These are phyloP conservation scores for Rauvolfia tetraphylla DNA, from an alignment of 257 asterid species.

Conservation along the genomic window DNA sequence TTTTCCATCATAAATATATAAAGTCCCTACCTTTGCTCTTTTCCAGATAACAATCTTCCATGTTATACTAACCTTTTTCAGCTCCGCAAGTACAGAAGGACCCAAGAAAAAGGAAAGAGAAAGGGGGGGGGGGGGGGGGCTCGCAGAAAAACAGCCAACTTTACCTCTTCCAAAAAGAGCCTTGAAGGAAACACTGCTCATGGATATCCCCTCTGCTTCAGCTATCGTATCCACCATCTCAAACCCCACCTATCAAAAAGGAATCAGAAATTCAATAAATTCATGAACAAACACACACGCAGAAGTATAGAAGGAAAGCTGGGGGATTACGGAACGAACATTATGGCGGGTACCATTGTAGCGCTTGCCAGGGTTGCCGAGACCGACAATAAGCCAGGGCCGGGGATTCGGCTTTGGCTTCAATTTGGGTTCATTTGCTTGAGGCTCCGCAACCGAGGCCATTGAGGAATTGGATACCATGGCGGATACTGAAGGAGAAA, in stretches of 20 bases:
- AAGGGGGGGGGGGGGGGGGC: no score
- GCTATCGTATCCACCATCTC: conserved; percentile 86
- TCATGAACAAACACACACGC: background rate
- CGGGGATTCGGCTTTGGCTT: conserved; percentile 36
- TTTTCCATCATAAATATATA: background rate
- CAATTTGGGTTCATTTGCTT: conserved; percentile 13
- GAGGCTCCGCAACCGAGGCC: conserved; percentile 20
- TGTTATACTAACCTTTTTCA: background rate
- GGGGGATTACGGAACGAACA: conserved; percentile 28
- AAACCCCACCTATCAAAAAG: conserved; percentile 68
- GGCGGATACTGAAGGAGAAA: conserved; percentile 27
- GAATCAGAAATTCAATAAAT: background rate
- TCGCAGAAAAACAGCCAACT: background rate
- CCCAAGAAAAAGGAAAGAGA: background rate
- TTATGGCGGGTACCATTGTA: conserved; percentile 80
- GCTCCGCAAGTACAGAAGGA: background rate
- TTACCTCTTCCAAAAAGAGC: conserved; percentile 85
- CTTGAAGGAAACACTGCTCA: conserved; percentile 68
- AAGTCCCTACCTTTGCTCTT: background rate
- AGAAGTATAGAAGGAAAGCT: background rate
- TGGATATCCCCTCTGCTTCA: conserved; percentile 79
- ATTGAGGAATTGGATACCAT: conserved; percentile 16
- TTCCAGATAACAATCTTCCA: background rate
- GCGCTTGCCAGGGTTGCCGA: conserved; percentile 97
- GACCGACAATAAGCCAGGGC: conserved; percentile 97